phyloP scores from a whole-genome alignment of 1,284 basidiomycete species.

The Sanguinoderma infundibulare region DNA sequence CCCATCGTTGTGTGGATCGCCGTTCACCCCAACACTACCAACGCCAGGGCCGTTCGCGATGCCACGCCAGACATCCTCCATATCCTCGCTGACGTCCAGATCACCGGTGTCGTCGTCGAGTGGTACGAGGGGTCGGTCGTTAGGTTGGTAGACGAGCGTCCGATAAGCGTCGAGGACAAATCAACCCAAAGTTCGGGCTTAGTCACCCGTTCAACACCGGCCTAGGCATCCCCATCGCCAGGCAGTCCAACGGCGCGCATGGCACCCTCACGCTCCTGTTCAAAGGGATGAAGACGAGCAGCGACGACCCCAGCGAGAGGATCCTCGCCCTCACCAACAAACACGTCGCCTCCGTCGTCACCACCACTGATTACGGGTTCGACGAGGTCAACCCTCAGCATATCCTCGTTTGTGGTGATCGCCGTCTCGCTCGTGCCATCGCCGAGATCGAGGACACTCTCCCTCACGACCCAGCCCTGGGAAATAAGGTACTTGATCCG shows the following conservation, averaged over 20 bases:
- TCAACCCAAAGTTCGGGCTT: slow-evolving; percentile 30
- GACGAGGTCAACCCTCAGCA: slow-evolving; percentile 28
- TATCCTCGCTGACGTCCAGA: slow-evolving; percentile 20
- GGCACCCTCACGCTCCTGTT: slow-evolving; percentile 29
- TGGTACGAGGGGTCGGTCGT: slow-evolving; percentile 37
- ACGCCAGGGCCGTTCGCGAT: slow-evolving; percentile 35
- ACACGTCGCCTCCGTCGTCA: slow-evolving; percentile 31
- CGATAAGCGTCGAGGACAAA: slow-evolving; percentile 33
- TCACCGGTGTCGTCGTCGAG: slow-evolving; percentile 27
- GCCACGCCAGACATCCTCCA: slow-evolving; percentile 41
- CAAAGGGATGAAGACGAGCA: slow-evolving; percentile 27
- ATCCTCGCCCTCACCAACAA: slow-evolving; percentile 34
- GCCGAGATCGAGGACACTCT: neutral
- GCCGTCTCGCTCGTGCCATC: slow-evolving; percentile 16
- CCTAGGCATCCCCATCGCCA: slow-evolving; percentile 37
- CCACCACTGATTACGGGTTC: slow-evolving; percentile 33
- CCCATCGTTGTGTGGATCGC: slow-evolving; percentile 45
- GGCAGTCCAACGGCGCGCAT: slow-evolving; percentile 28
- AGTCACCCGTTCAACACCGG: slow-evolving; percentile 33
- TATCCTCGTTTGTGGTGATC: slow-evolving; percentile 33
- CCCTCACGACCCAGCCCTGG: neutral
- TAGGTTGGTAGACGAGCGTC: slow-evolving; percentile 31
- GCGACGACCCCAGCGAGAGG: slow-evolving; percentile 28
- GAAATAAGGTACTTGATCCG: neutral
- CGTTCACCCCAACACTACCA: slow-evolving; percentile 40